Conservation (phyloP, 805 yeast genomes). For the Suhomyces kilbournensis region DNA sequence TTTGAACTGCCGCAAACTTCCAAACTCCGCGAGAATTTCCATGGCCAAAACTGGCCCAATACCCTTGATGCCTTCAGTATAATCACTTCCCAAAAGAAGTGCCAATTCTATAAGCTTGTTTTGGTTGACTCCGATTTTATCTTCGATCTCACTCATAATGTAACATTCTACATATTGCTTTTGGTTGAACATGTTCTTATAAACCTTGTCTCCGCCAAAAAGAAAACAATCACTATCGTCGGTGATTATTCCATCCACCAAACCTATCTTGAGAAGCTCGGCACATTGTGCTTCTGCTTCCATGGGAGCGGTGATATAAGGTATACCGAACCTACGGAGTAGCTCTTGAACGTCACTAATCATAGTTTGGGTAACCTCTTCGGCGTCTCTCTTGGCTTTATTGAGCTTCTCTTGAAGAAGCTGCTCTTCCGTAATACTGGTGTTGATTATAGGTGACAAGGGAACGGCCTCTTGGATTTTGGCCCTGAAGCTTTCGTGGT, state of each 20-base stretch:
- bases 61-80: slow-evolving; percentile 89
- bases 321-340: slow-evolving; percentile 84
- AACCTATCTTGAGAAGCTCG: slow-evolving; percentile 56
- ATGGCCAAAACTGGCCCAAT: slow-evolving; percentile 91
- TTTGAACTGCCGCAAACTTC: slow-evolving; percentile 40
- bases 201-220: slow-evolving; percentile 82
- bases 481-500: slow-evolving; percentile 60
- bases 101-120: slow-evolving; percentile 75
- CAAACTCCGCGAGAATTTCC: slow-evolving; percentile 87
- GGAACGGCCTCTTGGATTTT: slow-evolving; percentile 22
- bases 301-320: slow-evolving; percentile 94
- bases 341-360: slow-evolving; percentile 87
- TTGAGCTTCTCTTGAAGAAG: slow-evolving; percentile 58
- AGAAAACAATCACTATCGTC: slow-evolving; percentile 97
- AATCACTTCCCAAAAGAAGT: slow-evolving; percentile 85
- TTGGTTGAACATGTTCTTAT: slow-evolving; percentile 92
- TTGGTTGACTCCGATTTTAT: slow-evolving; percentile 63
- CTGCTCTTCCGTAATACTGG: slow-evolving; percentile 45
- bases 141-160: slow-evolving; percentile 52
- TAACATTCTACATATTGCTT: slow-evolving; percentile 89
- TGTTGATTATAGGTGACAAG: slow-evolving; percentile 18
- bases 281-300: slow-evolving; percentile 99
- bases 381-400: slow-evolving; percentile 80
- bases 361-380: slow-evolving; percentile 85
- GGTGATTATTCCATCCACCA: slow-evolving; percentile 93